phyloP scores from a whole-genome alignment of 1,139 yeast species.

The Taphrina betulina region DNA sequence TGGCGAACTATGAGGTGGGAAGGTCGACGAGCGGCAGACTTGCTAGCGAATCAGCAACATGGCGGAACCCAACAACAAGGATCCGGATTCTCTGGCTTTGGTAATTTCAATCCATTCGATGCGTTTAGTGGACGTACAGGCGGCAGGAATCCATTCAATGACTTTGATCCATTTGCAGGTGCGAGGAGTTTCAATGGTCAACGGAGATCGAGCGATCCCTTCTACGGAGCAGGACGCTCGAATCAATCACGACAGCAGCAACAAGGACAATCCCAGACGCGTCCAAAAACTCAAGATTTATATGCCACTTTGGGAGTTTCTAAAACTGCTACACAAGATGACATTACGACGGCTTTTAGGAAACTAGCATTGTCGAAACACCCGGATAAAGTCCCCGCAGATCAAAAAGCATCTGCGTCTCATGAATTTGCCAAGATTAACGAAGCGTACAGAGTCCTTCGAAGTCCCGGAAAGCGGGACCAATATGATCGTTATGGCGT shows the following conservation, averaged over 20 bases:
- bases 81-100: conserved; percentile 20
- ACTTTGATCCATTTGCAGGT: conserved; percentile 15
- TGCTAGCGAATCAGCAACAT: conserved; percentile 18
- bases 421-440: conserved; percentile 67
- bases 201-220: conserved; percentile 17
- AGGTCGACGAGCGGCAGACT: conserved; percentile 23
- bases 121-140: conserved; percentile 21
- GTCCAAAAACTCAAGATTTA: conserved; percentile 46
- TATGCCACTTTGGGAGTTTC: conserved; percentile 76
- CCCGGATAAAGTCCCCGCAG: conserved; percentile 67
- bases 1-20: conserved; percentile 27
- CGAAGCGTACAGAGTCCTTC: conserved; percentile 67
- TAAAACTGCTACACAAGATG: conserved; percentile 56
- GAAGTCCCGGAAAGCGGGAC: conserved; percentile 22
- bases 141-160: conserved; percentile 4
- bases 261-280: conserved; percentile 7
- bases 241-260: not conserved
- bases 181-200: conserved; percentile 21
- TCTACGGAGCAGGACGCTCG: conserved; percentile 15
- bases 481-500: conserved; percentile 29
- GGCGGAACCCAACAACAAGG: not conserved
- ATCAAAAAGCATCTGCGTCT: conserved; percentile 47
- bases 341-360: conserved; percentile 70
- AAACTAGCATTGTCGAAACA: conserved; percentile 67
- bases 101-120: conserved; percentile 27